Conservation (phyloP, 208 protist species). For the Crithidia expoeki region DNA sequence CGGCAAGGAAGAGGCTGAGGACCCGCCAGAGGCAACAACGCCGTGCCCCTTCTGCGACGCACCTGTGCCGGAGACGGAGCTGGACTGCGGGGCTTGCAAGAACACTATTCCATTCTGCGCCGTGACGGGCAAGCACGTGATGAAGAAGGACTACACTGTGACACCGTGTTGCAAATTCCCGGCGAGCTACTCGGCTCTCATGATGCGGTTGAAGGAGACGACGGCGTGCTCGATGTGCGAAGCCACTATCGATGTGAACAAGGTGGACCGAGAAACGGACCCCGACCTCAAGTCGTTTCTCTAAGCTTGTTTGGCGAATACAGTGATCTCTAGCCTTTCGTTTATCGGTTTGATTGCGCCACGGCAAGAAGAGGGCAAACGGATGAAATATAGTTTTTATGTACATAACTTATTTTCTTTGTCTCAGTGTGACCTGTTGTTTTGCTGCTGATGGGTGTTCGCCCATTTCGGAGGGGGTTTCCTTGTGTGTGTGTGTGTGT, state of each 20-base stretch:
- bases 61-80: conserved; percentile 83
- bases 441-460: not conserved
- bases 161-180: conserved; percentile 94
- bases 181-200: conserved; percentile 75
- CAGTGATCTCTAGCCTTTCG: not conserved
- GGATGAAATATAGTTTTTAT: not conserved
- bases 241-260: conserved; percentile 73
- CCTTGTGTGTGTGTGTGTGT: not conserved
- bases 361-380: not conserved
- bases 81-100: conserved; percentile 95
- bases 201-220: conserved; percentile 66
- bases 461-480: not conserved
- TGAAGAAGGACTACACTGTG: conserved; percentile 87
- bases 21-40: conserved; percentile 77
- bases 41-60: conserved; percentile 95
- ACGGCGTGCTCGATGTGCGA: conserved; percentile 90
- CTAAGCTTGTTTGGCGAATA: not conserved
- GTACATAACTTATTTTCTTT: conserved; percentile 18
- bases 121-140: conserved; percentile 92
- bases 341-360: not conserved
- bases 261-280: conserved; percentile 65
- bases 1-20: conserved; percentile 79
- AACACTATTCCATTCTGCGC: conserved; percentile 96
- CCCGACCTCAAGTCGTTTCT: conserved; percentile 70
- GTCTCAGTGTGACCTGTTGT: not conserved